These are phyloP conservation scores for Excoecaria cochinchinensis DNA, from an alignment of 345 rosid species.

Conservation along the genomic window DNA sequence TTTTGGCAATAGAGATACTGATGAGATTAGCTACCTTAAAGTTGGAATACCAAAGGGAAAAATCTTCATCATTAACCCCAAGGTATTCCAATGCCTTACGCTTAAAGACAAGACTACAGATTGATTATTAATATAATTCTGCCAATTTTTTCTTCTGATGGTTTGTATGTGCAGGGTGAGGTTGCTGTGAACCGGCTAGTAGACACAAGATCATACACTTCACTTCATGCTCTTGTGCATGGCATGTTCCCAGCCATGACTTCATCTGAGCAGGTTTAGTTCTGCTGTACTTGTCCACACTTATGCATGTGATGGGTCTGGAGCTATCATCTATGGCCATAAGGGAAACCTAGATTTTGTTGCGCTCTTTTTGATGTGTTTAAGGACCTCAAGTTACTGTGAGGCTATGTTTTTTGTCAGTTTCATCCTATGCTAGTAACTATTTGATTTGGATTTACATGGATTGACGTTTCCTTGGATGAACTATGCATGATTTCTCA, in stretches of 20 bases:
- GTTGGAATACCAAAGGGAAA: conserved; percentile 97
- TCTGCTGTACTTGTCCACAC: conserved; percentile 1
- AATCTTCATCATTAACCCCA: conserved; percentile 89
- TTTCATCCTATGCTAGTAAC: no score
- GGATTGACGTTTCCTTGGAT: neutral
- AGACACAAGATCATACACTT: conserved; percentile 75
- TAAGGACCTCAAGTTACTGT: neutral
- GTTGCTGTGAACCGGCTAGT: conserved; percentile 77
- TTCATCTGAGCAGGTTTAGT: conserved; percentile 63
- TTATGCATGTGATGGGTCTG: neutral
- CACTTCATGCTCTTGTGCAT: conserved; percentile 82
- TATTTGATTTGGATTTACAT: neutral
- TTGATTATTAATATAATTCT: neutral
- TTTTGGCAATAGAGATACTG: conserved; percentile 95
- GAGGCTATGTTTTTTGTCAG: neutral
- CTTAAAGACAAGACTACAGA: conserved; percentile 1
- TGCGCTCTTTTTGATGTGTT: neutral
- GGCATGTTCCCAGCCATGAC: conserved; percentile 76
- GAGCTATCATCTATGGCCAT: no score
- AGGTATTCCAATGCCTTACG: conserved; percentile 48
- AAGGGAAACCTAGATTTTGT: neutral
- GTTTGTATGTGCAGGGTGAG: conserved; percentile 66
- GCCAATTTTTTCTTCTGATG: conserved; percentile 15
- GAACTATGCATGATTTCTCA: neutral
- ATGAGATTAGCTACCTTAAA: conserved; percentile 94